These are phyloP conservation scores for Zanthoxylum bungeanum DNA, from an alignment of 345 rosid species.

Conservation along the genomic window DNA sequence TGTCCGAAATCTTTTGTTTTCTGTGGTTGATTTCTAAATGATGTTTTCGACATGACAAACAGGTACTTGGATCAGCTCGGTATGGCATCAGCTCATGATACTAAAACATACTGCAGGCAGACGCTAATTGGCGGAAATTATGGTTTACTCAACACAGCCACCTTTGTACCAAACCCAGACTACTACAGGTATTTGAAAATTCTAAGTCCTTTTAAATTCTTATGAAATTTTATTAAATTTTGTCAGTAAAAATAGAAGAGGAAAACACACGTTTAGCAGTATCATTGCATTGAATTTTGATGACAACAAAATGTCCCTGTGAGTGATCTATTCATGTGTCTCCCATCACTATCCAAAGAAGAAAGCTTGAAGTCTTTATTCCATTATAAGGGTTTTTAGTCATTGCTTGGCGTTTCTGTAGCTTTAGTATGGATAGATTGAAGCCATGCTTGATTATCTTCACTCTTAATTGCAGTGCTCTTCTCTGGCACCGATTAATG, in stretches of 20 bases:
- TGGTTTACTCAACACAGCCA: conserved; percentile 71
- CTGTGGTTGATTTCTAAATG: conserved; percentile 4
- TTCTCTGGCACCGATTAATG: conserved; percentile 88
- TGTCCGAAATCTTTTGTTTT: not conserved
- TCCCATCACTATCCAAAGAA: not conserved
- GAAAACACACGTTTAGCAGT: not conserved
- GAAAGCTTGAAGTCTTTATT: not conserved
- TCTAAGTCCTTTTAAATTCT: not conserved
- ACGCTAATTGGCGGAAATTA: conserved; percentile 86
- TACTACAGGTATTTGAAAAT: conserved; percentile 58
- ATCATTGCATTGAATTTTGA: not conserved
- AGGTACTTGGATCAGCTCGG: conserved; percentile 97
- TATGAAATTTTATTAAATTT: not conserved
- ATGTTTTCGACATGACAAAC: conserved; percentile 13
- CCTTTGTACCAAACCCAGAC: conserved; percentile 90
- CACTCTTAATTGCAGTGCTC: conserved; percentile 58
- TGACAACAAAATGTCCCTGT: not conserved
- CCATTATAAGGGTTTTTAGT: not conserved
- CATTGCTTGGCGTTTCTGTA: not conserved
- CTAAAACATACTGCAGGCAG: conserved; percentile 93
- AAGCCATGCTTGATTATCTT: conserved; percentile 9
- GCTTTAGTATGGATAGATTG: not conserved
- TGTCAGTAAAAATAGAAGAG: not conserved
- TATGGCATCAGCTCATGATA: conserved; percentile 61
- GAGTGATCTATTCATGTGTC: not conserved